A percentile compares a stretch with the other conserved stretches of the same genome.
Conservation (phyloP, 2,329 filamentous ascomycete genomes). For the Fusarium palustre region DNA sequence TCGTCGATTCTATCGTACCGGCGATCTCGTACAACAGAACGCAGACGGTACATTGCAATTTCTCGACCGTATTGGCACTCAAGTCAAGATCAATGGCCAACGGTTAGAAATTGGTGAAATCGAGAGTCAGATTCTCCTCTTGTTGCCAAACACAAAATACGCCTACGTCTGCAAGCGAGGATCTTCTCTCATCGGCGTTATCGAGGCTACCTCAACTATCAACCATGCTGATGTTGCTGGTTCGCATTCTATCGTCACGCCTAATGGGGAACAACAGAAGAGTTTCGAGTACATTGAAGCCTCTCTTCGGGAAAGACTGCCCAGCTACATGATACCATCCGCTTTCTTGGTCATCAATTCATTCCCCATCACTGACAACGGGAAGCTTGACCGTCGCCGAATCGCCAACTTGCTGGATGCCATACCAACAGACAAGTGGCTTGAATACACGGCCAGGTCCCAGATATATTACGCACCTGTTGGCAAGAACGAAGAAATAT, state of each 20-base stretch:
- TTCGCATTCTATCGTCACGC: slow-evolving; percentile 1
- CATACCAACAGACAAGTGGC: slow-evolving; percentile 2
- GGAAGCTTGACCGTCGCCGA: slow-evolving; percentile 6
- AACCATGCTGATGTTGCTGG: background rate
- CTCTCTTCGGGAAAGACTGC: slow-evolving; percentile 2
- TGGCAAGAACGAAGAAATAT: slow-evolving; percentile 2
- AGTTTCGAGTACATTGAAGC: slow-evolving; percentile 3
- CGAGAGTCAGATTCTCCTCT: slow-evolving; percentile 2
- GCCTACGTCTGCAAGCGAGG: slow-evolving; percentile 2
- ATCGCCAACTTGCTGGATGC: background rate
- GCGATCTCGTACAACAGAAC: slow-evolving; percentile 1
- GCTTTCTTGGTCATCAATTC: slow-evolving; percentile 7
- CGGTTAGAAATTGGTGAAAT: background rate
- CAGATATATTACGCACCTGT: background rate
- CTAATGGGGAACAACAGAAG: background rate
- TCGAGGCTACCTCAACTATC: background rate
- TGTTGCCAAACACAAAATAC: background rate
- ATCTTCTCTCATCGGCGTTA: background rate
- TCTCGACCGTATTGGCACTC: background rate
- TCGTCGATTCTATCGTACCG: background rate
- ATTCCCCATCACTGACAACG: background rate
- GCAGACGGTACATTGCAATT: background rate
- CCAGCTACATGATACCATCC: slow-evolving; percentile 9
- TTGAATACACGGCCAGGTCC: slow-evolving; percentile 3
- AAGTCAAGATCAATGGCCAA: slow-evolving; percentile 6